phyloP scores from a whole-genome alignment of 768 basidiomycete genomes.

The Leucocoprinus leucothites region DNA sequence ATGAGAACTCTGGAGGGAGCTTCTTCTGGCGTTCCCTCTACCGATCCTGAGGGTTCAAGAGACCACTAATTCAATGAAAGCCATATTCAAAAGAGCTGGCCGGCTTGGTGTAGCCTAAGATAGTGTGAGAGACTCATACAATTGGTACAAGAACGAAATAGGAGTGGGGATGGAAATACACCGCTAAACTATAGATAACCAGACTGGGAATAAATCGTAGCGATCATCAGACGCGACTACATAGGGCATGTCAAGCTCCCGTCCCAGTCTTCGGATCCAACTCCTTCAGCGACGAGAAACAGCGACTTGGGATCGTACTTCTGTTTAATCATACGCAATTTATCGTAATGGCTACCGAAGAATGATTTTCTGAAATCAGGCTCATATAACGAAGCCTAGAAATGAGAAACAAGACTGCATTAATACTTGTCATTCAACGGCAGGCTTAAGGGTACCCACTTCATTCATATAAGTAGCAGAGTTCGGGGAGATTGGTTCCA shows the following conservation, averaged over 20 bases:
- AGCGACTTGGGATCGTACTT: slow-evolving; percentile 42
- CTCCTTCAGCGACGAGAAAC: slow-evolving; percentile 45
- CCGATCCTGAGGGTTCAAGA: too few relatives aligned
- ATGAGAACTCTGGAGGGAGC: too few relatives aligned
- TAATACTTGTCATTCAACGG: background rate
- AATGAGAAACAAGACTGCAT: background rate
- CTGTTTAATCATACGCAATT: slow-evolving; percentile 37
- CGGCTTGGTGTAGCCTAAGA: too few relatives aligned
- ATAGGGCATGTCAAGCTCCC: slow-evolving; percentile 20
- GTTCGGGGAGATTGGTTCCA: slow-evolving; percentile 27
- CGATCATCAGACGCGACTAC: too few relatives aligned
- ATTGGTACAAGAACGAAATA: too few relatives aligned
- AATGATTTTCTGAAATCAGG: slow-evolving; percentile 38
- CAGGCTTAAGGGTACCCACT: slow-evolving; percentile 22
- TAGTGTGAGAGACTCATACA: too few relatives aligned
- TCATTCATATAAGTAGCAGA: slow-evolving; percentile 49
- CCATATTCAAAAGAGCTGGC: too few relatives aligned
- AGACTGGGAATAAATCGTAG: too few relatives aligned
- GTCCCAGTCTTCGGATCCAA: slow-evolving; percentile 52
- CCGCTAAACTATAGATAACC: too few relatives aligned
- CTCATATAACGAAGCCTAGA: slow-evolving; percentile 42
- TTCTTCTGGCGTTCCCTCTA: too few relatives aligned
- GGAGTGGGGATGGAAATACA: too few relatives aligned
- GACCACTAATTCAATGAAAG: too few relatives aligned
- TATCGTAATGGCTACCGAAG: slow-evolving; percentile 42